A percentile compares a stretch with the other conserved stretches of the same genome.
Conservation (phyloP, 208 protist genomes). For the Tetramitus jugosus region DNA sequence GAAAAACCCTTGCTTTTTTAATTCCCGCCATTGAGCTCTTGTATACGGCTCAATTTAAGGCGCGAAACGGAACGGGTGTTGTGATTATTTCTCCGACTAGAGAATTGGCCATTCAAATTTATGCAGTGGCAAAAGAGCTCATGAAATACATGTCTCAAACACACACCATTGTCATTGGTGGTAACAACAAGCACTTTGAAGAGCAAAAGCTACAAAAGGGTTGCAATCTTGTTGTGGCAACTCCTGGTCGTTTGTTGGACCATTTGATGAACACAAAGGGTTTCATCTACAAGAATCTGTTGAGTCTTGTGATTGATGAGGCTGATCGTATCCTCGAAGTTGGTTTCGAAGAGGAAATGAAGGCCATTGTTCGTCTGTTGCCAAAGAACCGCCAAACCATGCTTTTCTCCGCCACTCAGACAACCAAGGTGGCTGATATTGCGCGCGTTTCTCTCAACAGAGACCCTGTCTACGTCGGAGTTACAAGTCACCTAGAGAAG, state of each 20-base stretch:
- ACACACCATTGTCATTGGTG: constrained; percentile 71
- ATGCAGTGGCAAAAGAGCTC: constrained; percentile 84
- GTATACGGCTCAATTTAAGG: constrained; percentile 68
- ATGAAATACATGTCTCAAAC: constrained; percentile 65
- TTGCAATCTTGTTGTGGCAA: constrained; percentile 63
- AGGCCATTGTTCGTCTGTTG: constrained; percentile 95
- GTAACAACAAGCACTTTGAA: constrained; percentile 61
- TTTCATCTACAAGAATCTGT: constrained; percentile 92
- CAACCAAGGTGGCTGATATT: constrained; percentile 92
- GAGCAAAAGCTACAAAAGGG: constrained; percentile 66
- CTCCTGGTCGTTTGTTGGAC: constrained; percentile 91
- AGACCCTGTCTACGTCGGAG: constrained; percentile 89
- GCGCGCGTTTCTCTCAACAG: constrained; percentile 85
- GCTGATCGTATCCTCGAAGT: constrained; percentile 94
- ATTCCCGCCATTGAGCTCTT: constrained; percentile 97
- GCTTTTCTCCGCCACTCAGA: constrained; percentile 98
- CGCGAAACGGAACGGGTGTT: constrained; percentile 89
- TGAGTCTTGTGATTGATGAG: constrained; percentile 96
- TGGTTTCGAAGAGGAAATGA: constrained; percentile 96
- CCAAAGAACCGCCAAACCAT: constrained; percentile 90
- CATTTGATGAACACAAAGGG: constrained; percentile 93
- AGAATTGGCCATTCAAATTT: constrained; percentile 97
- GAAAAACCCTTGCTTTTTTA: constrained; percentile 97
- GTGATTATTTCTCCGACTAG: constrained; percentile 96
- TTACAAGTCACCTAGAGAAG: constrained; percentile 30